Conservation (phyloP, 1,284 basidiomycete species). For the Moniliophthora roreri region DNA sequence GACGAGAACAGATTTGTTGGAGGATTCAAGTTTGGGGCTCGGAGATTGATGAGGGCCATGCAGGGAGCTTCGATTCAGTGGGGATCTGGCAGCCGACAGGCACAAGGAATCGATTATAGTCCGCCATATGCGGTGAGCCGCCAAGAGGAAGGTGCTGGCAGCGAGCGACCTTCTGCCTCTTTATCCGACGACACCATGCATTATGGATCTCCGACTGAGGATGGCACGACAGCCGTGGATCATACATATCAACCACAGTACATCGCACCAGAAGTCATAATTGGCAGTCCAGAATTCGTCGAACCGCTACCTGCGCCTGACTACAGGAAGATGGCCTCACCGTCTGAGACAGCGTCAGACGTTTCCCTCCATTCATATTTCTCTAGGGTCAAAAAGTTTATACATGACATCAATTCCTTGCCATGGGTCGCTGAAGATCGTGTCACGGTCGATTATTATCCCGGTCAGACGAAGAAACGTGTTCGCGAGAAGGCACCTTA, state of each 20-base stretch:
- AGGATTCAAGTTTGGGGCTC: conserved; percentile 22
- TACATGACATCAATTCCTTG: conserved; percentile 29
- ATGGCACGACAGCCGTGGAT: conserved; percentile 21
- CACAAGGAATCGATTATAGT: conserved; percentile 1
- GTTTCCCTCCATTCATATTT: conserved; percentile 30
- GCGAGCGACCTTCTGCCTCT: too few relatives aligned
- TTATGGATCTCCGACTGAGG: conserved; percentile 12
- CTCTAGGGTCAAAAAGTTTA: conserved; percentile 29
- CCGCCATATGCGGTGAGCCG: conserved; percentile 3
- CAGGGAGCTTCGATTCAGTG: conserved; percentile 15
- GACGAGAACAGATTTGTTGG: conserved; percentile 22
- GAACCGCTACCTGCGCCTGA: conserved; percentile 27
- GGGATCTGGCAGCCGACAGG: background rate
- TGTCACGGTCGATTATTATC: conserved; percentile 39
- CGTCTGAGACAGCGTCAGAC: conserved; percentile 24
- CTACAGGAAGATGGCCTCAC: conserved; percentile 36
- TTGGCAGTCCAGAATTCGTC: conserved; percentile 18
- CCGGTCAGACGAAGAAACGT: conserved; percentile 21
- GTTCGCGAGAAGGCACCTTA: background rate
- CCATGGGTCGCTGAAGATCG: conserved; percentile 36
- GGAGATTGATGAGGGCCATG: conserved; percentile 25
- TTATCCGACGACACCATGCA: background rate
- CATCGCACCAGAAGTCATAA: background rate
- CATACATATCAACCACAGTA: conserved; percentile 12
- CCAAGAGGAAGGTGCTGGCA: too few relatives aligned